Base-by-base conservation (phyloP, 306 rosid species). In the Sechiopsis laciniata region DNA sequence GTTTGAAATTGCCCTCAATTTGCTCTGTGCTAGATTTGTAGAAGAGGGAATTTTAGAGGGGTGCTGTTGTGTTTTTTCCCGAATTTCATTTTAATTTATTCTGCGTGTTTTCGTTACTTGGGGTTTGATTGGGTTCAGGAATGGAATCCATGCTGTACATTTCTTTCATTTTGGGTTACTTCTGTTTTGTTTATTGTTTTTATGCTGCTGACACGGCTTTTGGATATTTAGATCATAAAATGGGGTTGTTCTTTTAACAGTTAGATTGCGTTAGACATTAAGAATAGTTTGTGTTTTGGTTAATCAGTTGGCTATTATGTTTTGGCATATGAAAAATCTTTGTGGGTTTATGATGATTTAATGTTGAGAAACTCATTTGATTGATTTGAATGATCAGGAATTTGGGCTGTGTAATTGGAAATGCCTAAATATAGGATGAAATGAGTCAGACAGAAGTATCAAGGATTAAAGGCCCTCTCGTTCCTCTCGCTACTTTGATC, bases 401-500 rank as follows among this genome's bases (percentile, higher is more conserved):
- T 83, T 76, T 65, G 45, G 79, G 46, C 13, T 42, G 77, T 59
- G 75, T 26, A 61, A 42, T 59, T 71, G 76, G 90, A 85, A 78
- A 80, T 92, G 82, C 80, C 78, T 68, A 52, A 60, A 50, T 75
- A 17, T 83, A 79, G 87, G 80, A 55, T 87, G 86, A 81, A 81
- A 87, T 94, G 96, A 89, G 88, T 74, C 83, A 81, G 85, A 69
- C 77, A 12, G 92, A 91, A 80, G 79, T 80, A 73, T 82, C 91
- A 24, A 83, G 68, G 82, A 84, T 86, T 84, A 84, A 78, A 79
- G 26, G 87, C 50, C 82, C 89, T 56, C 90, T 77, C 11, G 92
- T 90, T 74, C 97, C 99, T 0, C 88, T 94, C 76, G 99, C 91
- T 6, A 94, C 99, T 71, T 83, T 94, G 80, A 82, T 94, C 48